phyloP scores from a whole-genome alignment of 202 grass and related monocot species.

The Digitaria exilis region DNA sequence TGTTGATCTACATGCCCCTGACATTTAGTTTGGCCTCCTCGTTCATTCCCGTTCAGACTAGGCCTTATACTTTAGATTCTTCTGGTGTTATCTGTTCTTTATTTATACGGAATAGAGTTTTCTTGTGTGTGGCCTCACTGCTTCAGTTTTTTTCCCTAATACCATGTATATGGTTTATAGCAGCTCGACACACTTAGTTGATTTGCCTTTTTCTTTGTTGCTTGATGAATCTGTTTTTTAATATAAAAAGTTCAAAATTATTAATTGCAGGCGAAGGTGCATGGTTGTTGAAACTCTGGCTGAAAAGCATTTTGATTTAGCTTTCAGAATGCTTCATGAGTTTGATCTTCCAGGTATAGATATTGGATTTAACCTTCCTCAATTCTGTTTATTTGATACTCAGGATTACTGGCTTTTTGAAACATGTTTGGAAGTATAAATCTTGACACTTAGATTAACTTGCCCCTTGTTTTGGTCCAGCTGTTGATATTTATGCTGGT shows the following conservation, averaged over 20 bases:
- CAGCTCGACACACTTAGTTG: background rate
- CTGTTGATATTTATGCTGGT: slow-evolving; percentile 94
- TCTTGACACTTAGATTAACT: slow-evolving; percentile 9
- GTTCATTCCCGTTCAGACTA: background rate
- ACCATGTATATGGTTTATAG: background rate
- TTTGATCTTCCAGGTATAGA: slow-evolving; percentile 87
- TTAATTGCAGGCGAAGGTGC: slow-evolving; percentile 80
- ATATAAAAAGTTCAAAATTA: background rate
- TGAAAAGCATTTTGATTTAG: slow-evolving; percentile 96
- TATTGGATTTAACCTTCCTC: slow-evolving; percentile 29
- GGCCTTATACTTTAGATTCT: background rate
- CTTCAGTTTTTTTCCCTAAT: background rate
- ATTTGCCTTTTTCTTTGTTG: slow-evolving; percentile 12
- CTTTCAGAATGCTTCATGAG: slow-evolving; percentile 88
- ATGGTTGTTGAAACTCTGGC: slow-evolving; percentile 85
- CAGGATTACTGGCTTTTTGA: slow-evolving; percentile 12
- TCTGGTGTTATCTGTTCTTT: slow-evolving; percentile 5
- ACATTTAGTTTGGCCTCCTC: background rate
- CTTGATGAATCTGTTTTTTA: slow-evolving; percentile 8
- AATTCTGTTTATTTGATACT: slow-evolving; percentile 24
- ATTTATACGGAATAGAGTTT: slow-evolving; percentile 1
- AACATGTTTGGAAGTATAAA: slow-evolving; percentile 7
- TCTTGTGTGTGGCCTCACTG: slow-evolving; percentile 13
- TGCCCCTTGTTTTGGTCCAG: slow-evolving; percentile 53
- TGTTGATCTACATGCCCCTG: slow-evolving; percentile 1